These are phyloP conservation scores for Inga leiocalycina DNA, from an alignment of 306 rosid genomes.

Conservation along the genomic window DNA sequence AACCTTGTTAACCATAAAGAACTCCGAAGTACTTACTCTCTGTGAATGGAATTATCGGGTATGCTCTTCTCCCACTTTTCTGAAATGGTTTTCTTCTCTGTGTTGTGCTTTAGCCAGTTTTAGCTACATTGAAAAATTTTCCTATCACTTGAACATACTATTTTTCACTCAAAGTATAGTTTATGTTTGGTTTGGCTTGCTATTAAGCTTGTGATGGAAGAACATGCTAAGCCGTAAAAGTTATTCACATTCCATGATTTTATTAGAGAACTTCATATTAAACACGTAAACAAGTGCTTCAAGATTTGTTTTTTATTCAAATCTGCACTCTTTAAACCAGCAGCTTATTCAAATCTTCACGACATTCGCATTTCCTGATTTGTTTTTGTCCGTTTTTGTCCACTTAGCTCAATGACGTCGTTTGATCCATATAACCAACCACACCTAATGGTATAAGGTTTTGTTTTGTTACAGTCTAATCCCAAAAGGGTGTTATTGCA, in stretches of 20 bases:
- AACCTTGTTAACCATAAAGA: slow-evolving; percentile 66
- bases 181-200: background rate
- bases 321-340: background rate
- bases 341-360: too few relatives aligned
- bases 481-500: slow-evolving; percentile 32
- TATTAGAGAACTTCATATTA: background rate
- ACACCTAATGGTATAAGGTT: accelerated
- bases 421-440: too few relatives aligned
- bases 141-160: background rate
- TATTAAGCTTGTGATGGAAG: background rate
- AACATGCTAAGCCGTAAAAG: background rate
- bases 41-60: slow-evolving; percentile 85
- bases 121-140: background rate
- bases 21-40: slow-evolving; percentile 59
- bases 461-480: background rate
- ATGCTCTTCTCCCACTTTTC: slow-evolving; percentile 18
- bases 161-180: background rate
- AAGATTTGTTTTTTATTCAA: background rate
- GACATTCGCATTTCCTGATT: too few relatives aligned
- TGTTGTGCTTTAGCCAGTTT: background rate
- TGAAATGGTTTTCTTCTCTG: background rate
- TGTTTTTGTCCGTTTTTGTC: too few relatives aligned
- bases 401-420: too few relatives aligned
- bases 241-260: background rate
- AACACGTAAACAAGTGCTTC: background rate